A percentile compares a stretch with the other conserved stretches of the same genome.
phyloP scores from a whole-genome alignment of 352 stramenopile genomes.

The Phytophthora rubi region DNA sequence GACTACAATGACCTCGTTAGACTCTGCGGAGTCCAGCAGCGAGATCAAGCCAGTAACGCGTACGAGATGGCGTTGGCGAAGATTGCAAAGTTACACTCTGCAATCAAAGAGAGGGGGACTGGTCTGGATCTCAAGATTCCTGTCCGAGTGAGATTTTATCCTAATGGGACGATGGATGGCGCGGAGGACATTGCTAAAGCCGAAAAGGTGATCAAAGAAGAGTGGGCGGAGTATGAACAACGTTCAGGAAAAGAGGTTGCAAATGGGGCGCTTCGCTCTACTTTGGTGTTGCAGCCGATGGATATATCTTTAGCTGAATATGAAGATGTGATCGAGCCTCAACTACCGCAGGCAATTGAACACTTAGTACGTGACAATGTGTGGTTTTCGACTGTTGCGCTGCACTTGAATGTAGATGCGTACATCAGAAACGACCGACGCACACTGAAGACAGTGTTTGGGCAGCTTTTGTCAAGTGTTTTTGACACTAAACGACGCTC shows the following conservation, averaged over 20 bases:
- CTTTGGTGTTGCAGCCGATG: too few species aligned
- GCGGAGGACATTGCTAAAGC: not conserved
- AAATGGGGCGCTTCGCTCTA: too few species aligned
- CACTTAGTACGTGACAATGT: too few species aligned
- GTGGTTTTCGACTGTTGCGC: too few species aligned
- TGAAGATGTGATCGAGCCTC: too few species aligned
- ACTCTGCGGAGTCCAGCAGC: not conserved
- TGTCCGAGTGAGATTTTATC: not conserved
- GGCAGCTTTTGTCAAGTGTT: not conserved
- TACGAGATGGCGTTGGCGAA: not conserved
- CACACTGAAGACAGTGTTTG: not conserved
- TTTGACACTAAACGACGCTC: not conserved
- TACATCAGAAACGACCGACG: not conserved
- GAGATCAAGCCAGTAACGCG: not conserved
- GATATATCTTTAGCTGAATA: too few species aligned
- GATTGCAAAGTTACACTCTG: not conserved
- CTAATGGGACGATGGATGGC: not conserved
- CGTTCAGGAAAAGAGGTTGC: too few species aligned
- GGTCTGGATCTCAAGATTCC: not conserved
- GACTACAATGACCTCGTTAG: not conserved
- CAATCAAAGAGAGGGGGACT: not conserved
- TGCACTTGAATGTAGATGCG: not conserved
- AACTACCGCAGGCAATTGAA: too few species aligned
- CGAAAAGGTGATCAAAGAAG: too few species aligned
- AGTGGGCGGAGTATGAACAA: too few species aligned